Conservation (phyloP, 2,329 filamentous ascomycete species). For the Paraphoma chrysanthemicola region DNA sequence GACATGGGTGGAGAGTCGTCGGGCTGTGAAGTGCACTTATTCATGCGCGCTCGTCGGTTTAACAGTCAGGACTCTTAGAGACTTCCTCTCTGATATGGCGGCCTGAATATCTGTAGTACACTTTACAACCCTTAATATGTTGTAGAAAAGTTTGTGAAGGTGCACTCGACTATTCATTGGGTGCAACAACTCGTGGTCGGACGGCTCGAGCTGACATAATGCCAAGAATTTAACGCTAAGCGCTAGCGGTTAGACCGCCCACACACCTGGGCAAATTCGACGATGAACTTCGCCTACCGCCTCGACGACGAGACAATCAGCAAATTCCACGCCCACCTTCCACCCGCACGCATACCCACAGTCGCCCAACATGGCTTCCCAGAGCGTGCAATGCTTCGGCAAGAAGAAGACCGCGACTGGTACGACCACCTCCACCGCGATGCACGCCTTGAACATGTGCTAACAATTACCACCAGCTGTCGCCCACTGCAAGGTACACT, state of each 20-base stretch:
- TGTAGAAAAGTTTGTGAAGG: no score
- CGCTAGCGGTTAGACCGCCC: constrained; percentile 14
- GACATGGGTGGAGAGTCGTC: no score
- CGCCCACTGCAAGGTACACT: constrained; percentile 86
- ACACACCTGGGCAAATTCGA: constrained; percentile 14
- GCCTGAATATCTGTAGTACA: no score
- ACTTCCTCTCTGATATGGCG: no score
- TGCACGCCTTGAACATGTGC: constrained; percentile 24
- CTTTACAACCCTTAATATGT: no score
- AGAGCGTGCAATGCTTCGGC: constrained; percentile 89
- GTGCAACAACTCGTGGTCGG: no score
- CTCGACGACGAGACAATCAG: constrained; percentile 28
- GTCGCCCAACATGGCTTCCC: constrained; percentile 50
- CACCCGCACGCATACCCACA: constrained; percentile 42
- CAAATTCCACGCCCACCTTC: constrained; percentile 33
- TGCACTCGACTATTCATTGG: no score
- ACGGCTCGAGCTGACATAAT: neutral
- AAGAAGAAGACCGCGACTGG: constrained; percentile 71
- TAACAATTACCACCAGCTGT: constrained; percentile 67
- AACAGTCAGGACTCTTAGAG: no score
- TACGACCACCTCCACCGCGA: constrained; percentile 25
- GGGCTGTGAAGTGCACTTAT: no score
- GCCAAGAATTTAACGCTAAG: neutral
- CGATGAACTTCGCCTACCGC: constrained; percentile 26
- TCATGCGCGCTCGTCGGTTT: no score